Percentiles rank a stretch among this genome's conserved stretches.
Evolutionary conservation across 129 eudicot genomes (phyloP).

Genomic region (Apium graveolens): DNA sequence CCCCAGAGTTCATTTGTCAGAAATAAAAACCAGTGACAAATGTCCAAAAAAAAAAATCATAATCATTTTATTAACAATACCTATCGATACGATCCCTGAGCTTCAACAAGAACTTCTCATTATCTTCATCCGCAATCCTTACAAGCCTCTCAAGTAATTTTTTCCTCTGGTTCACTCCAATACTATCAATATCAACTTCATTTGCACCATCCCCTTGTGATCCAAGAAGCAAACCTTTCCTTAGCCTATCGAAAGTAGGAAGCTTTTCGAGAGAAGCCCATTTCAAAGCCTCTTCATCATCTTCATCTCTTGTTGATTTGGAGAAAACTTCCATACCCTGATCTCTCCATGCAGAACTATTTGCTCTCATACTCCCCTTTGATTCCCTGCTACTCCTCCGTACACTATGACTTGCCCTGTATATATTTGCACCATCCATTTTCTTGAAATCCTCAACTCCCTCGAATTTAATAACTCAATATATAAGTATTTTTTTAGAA

Average conservation of each 20-base stretch:
- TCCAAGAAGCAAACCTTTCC: slow-evolving; percentile 63
- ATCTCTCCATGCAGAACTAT: slow-evolving; percentile 36
- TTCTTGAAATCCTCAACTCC: background rate
- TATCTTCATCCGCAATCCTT: slow-evolving; percentile 49
- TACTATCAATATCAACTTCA: slow-evolving; percentile 47
- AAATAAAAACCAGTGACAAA: background rate
- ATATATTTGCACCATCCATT: slow-evolving; percentile 35
- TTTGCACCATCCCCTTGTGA: slow-evolving; percentile 34
- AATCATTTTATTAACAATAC: slow-evolving; percentile 13
- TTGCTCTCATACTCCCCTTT: background rate
- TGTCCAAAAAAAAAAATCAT: background rate
- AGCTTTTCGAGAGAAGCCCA: slow-evolving; percentile 94
- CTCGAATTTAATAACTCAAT: background rate
- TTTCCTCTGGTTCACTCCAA: slow-evolving; percentile 41
- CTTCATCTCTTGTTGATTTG: slow-evolving; percentile 41
- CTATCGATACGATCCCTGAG: slow-evolving; percentile 53
- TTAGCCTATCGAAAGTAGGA: slow-evolving; percentile 68
- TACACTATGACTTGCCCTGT: slow-evolving; percentile 29
- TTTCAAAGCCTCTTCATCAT: slow-evolving; percentile 84
- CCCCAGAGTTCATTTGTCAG: background rate
- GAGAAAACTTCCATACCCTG: slow-evolving; percentile 42
- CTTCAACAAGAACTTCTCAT: slow-evolving; percentile 56
- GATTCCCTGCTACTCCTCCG: slow-evolving; percentile 10
- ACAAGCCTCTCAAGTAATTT: slow-evolving; percentile 54
- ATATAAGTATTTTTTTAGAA: background rate